Evolutionary conservation across 2,329 filamentous ascomycete species (phyloP).

Genomic region (Exophiala sp.): DNA sequence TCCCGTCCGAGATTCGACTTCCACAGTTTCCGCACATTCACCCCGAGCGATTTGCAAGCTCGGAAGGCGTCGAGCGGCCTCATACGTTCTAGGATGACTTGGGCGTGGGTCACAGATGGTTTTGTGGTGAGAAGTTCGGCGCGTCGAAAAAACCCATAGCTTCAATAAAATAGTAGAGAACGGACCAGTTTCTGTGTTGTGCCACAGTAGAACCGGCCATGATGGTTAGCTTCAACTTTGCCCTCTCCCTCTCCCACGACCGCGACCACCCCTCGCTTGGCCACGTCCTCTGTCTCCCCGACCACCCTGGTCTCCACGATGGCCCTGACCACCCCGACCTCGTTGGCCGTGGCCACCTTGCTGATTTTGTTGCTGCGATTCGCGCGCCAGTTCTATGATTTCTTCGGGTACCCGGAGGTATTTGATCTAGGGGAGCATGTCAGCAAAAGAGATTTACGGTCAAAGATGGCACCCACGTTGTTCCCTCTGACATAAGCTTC

Average conservation of each 20-base stretch:
- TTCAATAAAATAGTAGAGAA: not conserved
- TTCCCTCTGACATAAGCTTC: conserved; percentile 97
- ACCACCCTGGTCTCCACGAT: conserved; percentile 34
- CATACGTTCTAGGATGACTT: not conserved
- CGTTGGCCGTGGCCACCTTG: conserved; percentile 33
- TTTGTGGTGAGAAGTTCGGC: not conserved
- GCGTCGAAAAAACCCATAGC: not conserved
- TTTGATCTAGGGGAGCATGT: conserved; percentile 68
- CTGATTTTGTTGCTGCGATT: conserved; percentile 63
- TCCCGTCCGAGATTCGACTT: not conserved
- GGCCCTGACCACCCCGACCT: conserved; percentile 36
- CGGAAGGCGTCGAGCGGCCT: not conserved
- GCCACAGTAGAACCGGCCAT: not conserved
- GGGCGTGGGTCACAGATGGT: not conserved
- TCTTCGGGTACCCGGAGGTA: conserved; percentile 94
- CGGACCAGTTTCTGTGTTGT: not conserved
- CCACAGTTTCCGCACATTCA: not conserved
- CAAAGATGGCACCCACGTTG: conserved; percentile 73
- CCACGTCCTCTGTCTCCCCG: conserved; percentile 37
- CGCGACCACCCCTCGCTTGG: conserved; percentile 38
- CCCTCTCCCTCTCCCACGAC: conserved; percentile 41
- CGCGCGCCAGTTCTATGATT: conserved; percentile 89
- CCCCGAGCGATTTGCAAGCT: not conserved
- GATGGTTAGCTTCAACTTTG: conserved; percentile 10
- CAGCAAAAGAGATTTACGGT: too few relatives aligned